A percentile compares a stretch with the other conserved stretches of the same genome.
Conservation (phyloP, 805 yeast species). For the Yarrowia sp. region DNA sequence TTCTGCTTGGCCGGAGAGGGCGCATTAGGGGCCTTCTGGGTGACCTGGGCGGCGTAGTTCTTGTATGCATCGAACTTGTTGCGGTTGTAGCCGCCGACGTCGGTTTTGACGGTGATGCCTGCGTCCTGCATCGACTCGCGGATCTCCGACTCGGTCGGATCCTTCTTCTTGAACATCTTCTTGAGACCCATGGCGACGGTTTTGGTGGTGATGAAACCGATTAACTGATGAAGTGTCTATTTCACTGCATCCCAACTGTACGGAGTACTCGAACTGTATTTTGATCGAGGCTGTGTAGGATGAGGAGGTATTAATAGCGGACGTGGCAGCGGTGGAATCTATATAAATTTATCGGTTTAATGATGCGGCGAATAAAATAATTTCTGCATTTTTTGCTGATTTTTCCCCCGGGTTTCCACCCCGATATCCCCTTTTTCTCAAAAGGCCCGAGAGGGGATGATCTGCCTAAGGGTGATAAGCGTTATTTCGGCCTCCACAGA, state of each 20-base stretch:
- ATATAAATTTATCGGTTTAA: too few species aligned
- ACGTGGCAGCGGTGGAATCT: too few species aligned
- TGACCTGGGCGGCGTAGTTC: slow-evolving; percentile 23
- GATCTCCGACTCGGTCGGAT: slow-evolving; percentile 23
- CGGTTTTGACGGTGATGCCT: slow-evolving; percentile 3
- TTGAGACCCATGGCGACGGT: slow-evolving; percentile 5
- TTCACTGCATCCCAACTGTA: background rate
- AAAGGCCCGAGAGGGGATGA: background rate
- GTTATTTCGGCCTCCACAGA: background rate
- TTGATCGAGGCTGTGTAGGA: background rate
- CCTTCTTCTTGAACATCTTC: slow-evolving; percentile 22
- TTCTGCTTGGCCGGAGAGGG: background rate
- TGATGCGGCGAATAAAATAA: too few species aligned
- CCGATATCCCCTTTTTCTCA: background rate
- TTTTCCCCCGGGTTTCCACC: background rate
- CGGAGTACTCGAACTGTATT: background rate
- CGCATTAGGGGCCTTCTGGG: background rate
- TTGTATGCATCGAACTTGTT: slow-evolving; percentile 27
- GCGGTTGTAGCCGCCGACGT: slow-evolving; percentile 5
- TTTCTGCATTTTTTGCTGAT: background rate
- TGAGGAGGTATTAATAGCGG: too few species aligned
- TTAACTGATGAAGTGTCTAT: slow-evolving; percentile 10
- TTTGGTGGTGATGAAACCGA: background rate
- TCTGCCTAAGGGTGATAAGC: background rate
- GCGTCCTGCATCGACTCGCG: slow-evolving; percentile 7